phyloP scores from a whole-genome alignment of 2,329 filamentous ascomycete species.

The Gyromitra esculenta region DNA sequence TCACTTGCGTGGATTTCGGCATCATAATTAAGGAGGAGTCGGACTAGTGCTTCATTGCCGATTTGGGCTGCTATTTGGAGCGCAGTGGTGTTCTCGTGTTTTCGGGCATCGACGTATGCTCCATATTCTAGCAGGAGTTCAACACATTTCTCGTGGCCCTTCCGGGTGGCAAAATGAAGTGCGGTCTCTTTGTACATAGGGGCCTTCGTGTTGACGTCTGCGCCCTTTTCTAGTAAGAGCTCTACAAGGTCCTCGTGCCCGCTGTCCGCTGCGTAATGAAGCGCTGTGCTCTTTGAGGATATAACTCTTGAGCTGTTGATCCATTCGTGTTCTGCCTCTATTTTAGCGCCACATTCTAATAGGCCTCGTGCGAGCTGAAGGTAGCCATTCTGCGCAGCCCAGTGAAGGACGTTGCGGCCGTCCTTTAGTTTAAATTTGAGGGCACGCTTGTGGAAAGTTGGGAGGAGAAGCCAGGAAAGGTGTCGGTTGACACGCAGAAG shows the following conservation, averaged over 20 bases:
- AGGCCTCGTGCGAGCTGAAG: conserved; percentile 7
- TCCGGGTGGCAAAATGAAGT: conserved; percentile 8
- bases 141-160: not conserved
- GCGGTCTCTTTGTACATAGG: conserved; percentile 11
- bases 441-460: conserved; percentile 22
- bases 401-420: conserved; percentile 28
- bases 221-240: conserved; percentile 32
- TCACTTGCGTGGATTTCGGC: conserved; percentile 49
- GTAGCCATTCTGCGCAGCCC: conserved; percentile 14
- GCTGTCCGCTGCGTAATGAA: conserved; percentile 32
- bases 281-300: conserved; percentile 19
- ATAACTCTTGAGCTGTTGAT: conserved; percentile 20
- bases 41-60: conserved; percentile 49
- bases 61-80: conserved; percentile 43
- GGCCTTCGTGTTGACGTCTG: conserved; percentile 23
- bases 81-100: not conserved
- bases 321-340: conserved; percentile 21
- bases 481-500: conserved; percentile 17
- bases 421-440: conserved; percentile 27
- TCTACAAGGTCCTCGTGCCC: conserved; percentile 22
- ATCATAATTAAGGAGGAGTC: conserved; percentile 50
- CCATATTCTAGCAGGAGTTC: conserved; percentile 34
- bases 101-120: conserved; percentile 12
- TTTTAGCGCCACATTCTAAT: conserved; percentile 9
- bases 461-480: conserved; percentile 29